Evolutionary conservation across 2,329 filamentous ascomycete genomes (phyloP).

Genomic region (Gyromitra esculenta): DNA sequence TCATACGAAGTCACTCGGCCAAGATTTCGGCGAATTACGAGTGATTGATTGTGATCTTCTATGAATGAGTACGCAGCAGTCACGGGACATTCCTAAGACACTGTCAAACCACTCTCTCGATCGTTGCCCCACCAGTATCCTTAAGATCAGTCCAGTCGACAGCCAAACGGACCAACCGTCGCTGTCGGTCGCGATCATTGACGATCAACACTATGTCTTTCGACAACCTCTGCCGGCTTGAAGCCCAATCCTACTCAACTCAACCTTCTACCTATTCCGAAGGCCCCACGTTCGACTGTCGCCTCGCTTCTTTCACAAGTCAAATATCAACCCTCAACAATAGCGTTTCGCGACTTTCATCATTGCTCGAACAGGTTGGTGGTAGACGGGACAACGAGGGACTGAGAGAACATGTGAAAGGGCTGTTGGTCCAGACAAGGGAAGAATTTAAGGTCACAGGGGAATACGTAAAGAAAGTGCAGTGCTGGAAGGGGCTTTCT

Average conservation of each 20-base stretch:
- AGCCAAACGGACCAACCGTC: neutral
- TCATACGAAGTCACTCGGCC: neutral
- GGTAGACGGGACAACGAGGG: neutral
- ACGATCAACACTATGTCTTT: conserved; percentile 21
- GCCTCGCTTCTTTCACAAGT: neutral
- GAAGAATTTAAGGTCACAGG: conserved; percentile 2
- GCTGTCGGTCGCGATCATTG: neutral
- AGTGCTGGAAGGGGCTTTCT: conserved; percentile 18
- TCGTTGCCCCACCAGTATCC: neutral
- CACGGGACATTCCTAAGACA: neutral
- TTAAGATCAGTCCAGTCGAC: neutral
- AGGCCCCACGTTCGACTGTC: neutral
- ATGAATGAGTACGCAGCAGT: neutral
- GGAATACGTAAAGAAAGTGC: conserved; percentile 2
- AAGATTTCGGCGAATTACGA: neutral
- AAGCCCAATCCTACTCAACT: neutral
- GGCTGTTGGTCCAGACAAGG: neutral
- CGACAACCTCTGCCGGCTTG: conserved; percentile 3
- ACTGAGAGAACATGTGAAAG: conserved; percentile 5
- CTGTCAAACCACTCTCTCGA: neutral
- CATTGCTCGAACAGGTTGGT: conserved; percentile 9
- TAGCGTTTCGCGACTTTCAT: conserved; percentile 7
- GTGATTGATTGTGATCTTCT: neutral
- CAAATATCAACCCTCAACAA: conserved; percentile 15
- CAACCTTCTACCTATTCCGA: neutral